A percentile compares a stretch with the other conserved stretches of the same genome.
Evolutionary conservation across 2,329 filamentous ascomycete species (phyloP).

Genomic region (Bisporella sp.): DNA sequence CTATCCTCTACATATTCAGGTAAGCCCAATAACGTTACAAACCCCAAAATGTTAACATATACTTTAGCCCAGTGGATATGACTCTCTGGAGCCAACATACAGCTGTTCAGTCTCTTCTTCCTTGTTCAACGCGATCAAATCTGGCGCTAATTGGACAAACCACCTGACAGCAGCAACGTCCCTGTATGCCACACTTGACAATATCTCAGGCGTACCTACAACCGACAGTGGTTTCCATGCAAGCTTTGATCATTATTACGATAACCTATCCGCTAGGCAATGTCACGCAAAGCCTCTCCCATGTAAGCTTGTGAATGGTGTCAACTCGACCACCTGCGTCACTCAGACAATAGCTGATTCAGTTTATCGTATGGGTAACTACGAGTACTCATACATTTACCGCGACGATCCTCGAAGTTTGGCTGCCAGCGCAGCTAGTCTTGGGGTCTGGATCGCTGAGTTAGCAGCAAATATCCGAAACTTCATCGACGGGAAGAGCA

Average conservation of each 20-base stretch:
- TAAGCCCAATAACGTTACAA: constrained; percentile 7
- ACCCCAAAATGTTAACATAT: not conserved
- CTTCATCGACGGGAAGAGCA: constrained; percentile 35
- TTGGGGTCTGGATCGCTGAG: constrained; percentile 70
- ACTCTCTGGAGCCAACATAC: constrained; percentile 71
- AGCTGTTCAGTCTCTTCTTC: constrained; percentile 46
- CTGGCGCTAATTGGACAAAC: constrained; percentile 48
- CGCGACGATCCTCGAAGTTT: constrained; percentile 59
- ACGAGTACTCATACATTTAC: constrained; percentile 75
- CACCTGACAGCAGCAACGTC: constrained; percentile 52
- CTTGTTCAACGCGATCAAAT: constrained; percentile 39
- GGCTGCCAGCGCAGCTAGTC: constrained; percentile 50
- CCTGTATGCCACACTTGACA: constrained; percentile 56
- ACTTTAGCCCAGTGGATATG: constrained; percentile 42
- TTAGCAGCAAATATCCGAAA: constrained; percentile 58
- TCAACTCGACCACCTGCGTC: constrained; percentile 50
- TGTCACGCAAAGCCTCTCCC: constrained; percentile 70
- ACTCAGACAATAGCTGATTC: constrained; percentile 54
- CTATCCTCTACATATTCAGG: constrained; percentile 43
- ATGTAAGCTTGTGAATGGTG: constrained; percentile 46
- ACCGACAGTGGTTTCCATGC: constrained; percentile 57
- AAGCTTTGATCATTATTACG: constrained; percentile 76
- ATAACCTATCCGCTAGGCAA: constrained; percentile 72
- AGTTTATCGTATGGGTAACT: constrained; percentile 71
- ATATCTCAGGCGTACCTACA: constrained; percentile 56